Evolutionary conservation across 352 stramenopile genomes (phyloP).

Genomic region (Peronospora destructor): DNA sequence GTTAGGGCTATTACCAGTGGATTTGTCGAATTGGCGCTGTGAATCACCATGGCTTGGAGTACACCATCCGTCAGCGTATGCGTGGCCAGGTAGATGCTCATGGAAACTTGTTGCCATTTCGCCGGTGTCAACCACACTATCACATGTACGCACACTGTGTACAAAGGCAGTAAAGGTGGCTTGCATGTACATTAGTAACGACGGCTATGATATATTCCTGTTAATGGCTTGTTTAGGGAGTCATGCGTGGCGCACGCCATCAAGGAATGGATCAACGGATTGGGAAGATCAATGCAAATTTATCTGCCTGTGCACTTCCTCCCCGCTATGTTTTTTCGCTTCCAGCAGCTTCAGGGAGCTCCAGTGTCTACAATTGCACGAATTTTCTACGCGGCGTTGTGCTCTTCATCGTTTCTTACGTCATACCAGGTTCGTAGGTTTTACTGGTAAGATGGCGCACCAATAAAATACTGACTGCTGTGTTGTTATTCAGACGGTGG

Average conservation of each 20-base stretch:
- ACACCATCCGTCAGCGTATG: constrained; percentile 54
- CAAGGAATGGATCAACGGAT: constrained; percentile 65
- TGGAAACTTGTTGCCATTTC: constrained; percentile 45
- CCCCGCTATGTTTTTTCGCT: constrained; percentile 70
- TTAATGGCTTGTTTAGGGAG: constrained; percentile 34
- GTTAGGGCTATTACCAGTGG: constrained; percentile 79
- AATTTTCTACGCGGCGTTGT: constrained; percentile 62
- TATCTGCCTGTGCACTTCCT: constrained; percentile 80
- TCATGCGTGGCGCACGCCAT: constrained; percentile 74
- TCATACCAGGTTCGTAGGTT: constrained; percentile 58
- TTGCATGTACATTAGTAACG: background rate
- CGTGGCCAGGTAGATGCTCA: constrained; percentile 37
- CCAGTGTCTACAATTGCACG: constrained; percentile 40
- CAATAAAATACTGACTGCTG: background rate
- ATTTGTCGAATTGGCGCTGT: constrained; percentile 68
- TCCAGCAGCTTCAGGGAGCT: constrained; percentile 41
- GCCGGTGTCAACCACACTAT: constrained; percentile 77
- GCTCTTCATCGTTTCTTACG: constrained; percentile 76
- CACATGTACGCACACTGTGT: constrained; percentile 50
- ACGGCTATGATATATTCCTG: background rate
- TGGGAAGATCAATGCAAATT: constrained; percentile 68
- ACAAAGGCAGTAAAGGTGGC: background rate
- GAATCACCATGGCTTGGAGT: constrained; percentile 66
- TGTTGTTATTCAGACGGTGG: constrained; percentile 37
- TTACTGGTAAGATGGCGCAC: background rate